Conservation (phyloP, 805 yeast genomes). For the Lachancea meyersii region DNA sequence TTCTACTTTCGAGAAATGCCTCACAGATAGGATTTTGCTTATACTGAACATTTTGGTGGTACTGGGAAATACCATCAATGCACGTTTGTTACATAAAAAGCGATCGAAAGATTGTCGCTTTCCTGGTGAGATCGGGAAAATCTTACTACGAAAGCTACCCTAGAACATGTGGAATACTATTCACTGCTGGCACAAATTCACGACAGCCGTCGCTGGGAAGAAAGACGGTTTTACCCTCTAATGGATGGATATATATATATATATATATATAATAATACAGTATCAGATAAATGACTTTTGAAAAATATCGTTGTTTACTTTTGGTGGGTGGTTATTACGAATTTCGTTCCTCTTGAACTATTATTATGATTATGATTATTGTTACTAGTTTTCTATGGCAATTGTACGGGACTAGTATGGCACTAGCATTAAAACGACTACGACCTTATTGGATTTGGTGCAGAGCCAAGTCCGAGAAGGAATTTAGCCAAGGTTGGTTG, state of each 20-base stretch:
- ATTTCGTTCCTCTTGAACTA: too few species aligned
- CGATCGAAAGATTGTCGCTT: background rate
- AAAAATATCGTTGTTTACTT: background rate
- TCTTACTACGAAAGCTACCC: background rate
- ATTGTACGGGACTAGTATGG: too few species aligned
- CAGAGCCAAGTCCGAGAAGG: slow-evolving; percentile 48
- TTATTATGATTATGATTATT: background rate
- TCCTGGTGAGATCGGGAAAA: slow-evolving; percentile 1
- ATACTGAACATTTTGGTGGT: background rate
- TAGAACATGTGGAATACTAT: background rate
- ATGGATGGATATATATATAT: background rate
- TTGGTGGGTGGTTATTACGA: background rate
- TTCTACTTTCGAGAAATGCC: background rate
- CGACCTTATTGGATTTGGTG: slow-evolving; percentile 30
- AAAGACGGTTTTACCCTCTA: background rate
- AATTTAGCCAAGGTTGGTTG: slow-evolving; percentile 40
- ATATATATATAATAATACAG: background rate
- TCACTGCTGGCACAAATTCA: background rate
- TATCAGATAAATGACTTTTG: background rate
- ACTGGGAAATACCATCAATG: slow-evolving; percentile 5
- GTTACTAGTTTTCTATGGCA: too few species aligned
- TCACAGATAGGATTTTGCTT: background rate
- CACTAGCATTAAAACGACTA: too few species aligned
- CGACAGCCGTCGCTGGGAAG: background rate
- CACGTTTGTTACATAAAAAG: background rate